Evolutionary conservation across 805 yeast genomes (phyloP).

Genomic region (Cyberlindnera xylosilytica): DNA sequence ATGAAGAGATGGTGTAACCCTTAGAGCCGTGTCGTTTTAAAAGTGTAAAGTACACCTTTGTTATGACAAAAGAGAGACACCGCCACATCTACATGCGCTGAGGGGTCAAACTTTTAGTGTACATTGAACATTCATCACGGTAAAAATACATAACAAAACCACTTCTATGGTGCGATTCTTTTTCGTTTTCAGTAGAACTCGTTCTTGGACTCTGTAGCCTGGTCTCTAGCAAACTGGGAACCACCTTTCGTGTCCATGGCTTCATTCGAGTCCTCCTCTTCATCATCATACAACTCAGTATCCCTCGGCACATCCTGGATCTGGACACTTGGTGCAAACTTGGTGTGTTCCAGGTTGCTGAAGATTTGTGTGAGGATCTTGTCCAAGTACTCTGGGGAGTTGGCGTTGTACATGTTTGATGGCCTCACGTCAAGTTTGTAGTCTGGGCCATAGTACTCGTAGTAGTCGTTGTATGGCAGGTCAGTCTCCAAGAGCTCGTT

Average conservation of each 20-base stretch:
- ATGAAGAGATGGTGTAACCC: too few species aligned
- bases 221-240: constrained; percentile 79
- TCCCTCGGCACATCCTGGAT: constrained; percentile 87
- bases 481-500: constrained; percentile 73
- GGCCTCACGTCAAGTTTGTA: constrained; percentile 93
- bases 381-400: constrained; percentile 87
- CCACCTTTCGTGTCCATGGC: constrained; percentile 93
- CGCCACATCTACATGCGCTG: too few species aligned
- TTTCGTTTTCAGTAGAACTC: constrained; percentile 72
- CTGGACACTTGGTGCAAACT: constrained; percentile 96
- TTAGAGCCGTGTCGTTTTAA: too few species aligned
- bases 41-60: too few species aligned
- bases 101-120: too few species aligned
- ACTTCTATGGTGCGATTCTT: too few species aligned
- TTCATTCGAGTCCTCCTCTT: constrained; percentile 74
- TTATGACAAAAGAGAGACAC: too few species aligned
- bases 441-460: constrained; percentile 97
- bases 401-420: constrained; percentile 94
- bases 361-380: constrained; percentile 76
- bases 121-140: too few species aligned
- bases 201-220: constrained; percentile 61
- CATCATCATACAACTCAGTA: constrained; percentile 82
- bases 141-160: too few species aligned
- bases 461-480: constrained; percentile 78
- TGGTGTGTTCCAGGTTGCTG: constrained; percentile 80